Conservation (phyloP, 306 rosid species). For the Abrus precatorius region DNA sequence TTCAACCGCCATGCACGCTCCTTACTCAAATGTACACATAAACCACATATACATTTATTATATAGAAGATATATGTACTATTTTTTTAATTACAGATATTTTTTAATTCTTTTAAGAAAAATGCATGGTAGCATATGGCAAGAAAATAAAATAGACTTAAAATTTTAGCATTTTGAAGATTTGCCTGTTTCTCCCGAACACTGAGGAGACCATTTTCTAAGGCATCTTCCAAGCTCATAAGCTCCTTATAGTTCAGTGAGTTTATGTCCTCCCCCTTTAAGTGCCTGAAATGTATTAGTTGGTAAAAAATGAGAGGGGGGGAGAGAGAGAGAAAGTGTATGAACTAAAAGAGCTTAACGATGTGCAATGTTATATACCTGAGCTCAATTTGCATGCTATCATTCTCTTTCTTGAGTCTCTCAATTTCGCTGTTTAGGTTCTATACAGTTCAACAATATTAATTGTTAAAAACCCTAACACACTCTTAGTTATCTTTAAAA, state of each 20-base stretch:
- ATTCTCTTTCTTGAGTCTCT: constrained; percentile 79
- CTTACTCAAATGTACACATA: background rate
- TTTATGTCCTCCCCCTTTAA: constrained; percentile 46
- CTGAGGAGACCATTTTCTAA: constrained; percentile 33
- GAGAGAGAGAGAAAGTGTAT: background rate
- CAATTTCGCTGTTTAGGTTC: constrained; percentile 73
- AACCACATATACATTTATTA: too few species aligned
- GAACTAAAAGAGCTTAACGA: background rate
- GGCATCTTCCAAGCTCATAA: constrained; percentile 44
- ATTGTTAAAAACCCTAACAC: constrained; percentile 29
- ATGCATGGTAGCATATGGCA: too few species aligned
- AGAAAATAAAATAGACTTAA: too few species aligned
- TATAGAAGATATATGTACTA: too few species aligned
- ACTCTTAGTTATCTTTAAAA: background rate
- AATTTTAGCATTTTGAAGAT: background rate
- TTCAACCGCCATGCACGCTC: background rate
- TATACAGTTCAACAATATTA: constrained; percentile 44
- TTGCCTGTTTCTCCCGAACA: constrained; percentile 45
- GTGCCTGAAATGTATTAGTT: constrained; percentile 59
- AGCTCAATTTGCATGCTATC: constrained; percentile 80
- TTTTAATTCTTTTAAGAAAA: too few species aligned
- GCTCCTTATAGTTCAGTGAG: constrained; percentile 48
- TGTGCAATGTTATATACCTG: constrained; percentile 50
- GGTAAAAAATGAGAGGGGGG: background rate
- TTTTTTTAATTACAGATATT: too few species aligned